Evolutionary conservation across 192 early-diverging fungal species (phyloP), one percentile per base, ranked within the genome.

Genomic region (Obelidium mucronatum): DNA sequence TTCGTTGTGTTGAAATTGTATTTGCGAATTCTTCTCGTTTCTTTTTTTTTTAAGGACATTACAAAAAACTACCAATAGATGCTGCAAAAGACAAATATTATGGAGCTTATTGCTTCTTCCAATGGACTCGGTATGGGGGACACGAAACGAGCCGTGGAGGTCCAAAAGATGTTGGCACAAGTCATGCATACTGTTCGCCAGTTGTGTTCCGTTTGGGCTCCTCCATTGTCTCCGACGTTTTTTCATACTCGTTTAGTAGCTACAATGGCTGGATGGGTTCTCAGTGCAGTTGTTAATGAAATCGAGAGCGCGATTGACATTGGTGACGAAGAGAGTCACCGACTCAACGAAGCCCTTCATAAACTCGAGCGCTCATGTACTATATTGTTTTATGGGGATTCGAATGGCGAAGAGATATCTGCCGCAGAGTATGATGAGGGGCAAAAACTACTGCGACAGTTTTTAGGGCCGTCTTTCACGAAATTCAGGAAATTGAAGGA

Each of bases 261-360:
- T 28, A 35, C 51, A n/a, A 69, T 86, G 6, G 62, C 82, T 3
- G 40, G 42, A 26, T 39, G 65, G 61, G 51, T 71, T 5, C 36
- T 80, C n/a, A 56, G 51, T n/a, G 66, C 51, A 22, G 42, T 82
- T 28, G 65, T 42, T 26, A 31, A 8, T 24, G 79, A 84, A 67
- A 59, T 84, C 51, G 1, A 40, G 4, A 17, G 31, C 1, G 69
- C 82, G 17, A 54, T 77, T 35, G 85, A 86, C 51, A 86, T 86
- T 58, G 79, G 66, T 60, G 81, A 82, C 40, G 76, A 80, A 19
- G 85, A 86, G 71, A 83, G 81, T 33, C 67, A 63, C 26, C 37
- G 42, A n/a, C 77, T 86, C 22, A 5, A 79, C 42, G 65, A 51
- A 22, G 24, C 77, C 24, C 59, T 86, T 2, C 36, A 33, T 36